A percentile compares a stretch with the other conserved stretches of the same genome.
These are phyloP conservation scores for Abelmoschus esculentus DNA, from an alignment of 345 rosid genomes.

Conservation along the genomic window DNA sequence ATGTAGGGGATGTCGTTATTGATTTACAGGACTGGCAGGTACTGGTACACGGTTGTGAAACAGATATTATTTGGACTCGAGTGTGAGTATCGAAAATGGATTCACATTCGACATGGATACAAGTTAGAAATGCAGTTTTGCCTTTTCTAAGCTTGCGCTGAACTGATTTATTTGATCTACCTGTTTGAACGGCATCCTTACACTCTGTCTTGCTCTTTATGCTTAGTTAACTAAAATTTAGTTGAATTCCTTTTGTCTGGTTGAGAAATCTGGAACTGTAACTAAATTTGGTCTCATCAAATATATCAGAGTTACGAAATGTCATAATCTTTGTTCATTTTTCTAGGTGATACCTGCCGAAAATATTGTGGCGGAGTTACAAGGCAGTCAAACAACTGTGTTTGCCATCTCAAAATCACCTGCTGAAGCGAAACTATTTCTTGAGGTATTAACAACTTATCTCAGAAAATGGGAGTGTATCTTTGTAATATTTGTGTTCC, in stretches of 20 bases:
- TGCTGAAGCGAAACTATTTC: constrained; percentile 58
- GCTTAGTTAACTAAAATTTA: background rate
- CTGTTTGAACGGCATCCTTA: background rate
- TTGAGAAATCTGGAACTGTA: background rate
- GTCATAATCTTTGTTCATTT: constrained; percentile 4
- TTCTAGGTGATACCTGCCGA: constrained; percentile 77
- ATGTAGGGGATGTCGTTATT: constrained; percentile 42
- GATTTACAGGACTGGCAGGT: constrained; percentile 84
- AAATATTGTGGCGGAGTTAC: constrained; percentile 74
- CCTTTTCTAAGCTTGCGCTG: background rate
- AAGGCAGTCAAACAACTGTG: constrained; percentile 65
- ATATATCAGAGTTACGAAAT: background rate
- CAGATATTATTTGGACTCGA: background rate
- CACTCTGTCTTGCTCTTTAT: background rate
- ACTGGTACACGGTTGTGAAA: constrained; percentile 40
- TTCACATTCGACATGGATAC: background rate
- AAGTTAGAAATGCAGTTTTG: background rate
- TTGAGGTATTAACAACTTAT: constrained; percentile 43
- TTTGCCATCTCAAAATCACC: constrained; percentile 59
- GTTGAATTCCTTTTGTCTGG: background rate
- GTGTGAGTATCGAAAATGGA: background rate
- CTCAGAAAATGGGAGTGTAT: background rate
- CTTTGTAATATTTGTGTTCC: background rate
- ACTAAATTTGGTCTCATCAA: background rate
- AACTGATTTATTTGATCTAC: background rate